Evolutionary conservation across 371 early-diverging fungal species (phyloP), one percentile per base, ranked within the genome.

Genomic region (Rhizopus sp.): DNA sequence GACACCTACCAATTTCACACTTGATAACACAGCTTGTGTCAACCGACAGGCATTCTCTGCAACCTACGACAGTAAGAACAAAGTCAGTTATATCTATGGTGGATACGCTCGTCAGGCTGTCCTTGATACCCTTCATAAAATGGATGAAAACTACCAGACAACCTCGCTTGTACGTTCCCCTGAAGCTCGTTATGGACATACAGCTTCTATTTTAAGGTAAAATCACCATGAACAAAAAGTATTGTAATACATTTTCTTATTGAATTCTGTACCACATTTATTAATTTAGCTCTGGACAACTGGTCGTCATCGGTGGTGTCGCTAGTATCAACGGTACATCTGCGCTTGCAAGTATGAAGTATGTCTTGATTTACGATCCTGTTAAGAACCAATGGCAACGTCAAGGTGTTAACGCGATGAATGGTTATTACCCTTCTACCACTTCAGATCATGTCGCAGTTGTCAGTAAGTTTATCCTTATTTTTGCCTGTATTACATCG

Each of bases 261-360:
- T 54, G 44, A 46, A 33, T 33, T 29, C 23, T 54, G 44, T 44
- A 32, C 9, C 13, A 13, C 10, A 55, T 50, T 31, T n/a, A 47
- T 31, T 29, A 34, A 12, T 35, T 45, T 52, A 78, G 75, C 55
- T 65, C 66, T 60, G 75, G 75, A 13, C 54, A 64, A 51, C 46
- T 78, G 6, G 75, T 78, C 7, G 52, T 78, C 37, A 52, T 71
- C 53, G 79, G 79, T 57, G 79, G 79, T 59, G 63, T 71, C 8
- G 35, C 16, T 38, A 44, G 23, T 33, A 16, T n/a, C 3, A 40
- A 31, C 10, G 30, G 23, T 35, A 48, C 57, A 29, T 56, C 62
- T 29, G 37, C 38, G 6, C 23, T 23, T 23, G 23, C 23, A 23
- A 23, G 23, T 23, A 58, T 75, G 50, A 42, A 58, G 29, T 31